phyloP scores from a whole-genome alignment of 495 filamentous ascomycete genomes.

The Cetradonia linearis region DNA sequence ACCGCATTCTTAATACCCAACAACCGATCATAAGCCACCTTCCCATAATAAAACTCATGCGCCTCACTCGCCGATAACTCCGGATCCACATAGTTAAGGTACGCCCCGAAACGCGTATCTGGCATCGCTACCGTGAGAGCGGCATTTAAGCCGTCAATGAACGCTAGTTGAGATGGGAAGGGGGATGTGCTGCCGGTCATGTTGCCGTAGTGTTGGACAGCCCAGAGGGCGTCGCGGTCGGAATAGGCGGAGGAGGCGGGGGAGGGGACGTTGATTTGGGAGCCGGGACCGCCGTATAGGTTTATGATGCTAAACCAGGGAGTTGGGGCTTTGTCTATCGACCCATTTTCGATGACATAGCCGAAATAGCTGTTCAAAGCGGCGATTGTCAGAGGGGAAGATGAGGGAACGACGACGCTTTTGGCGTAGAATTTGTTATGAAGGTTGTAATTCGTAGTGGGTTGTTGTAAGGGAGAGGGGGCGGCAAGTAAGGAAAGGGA shows the following conservation, averaged over 20 bases:
- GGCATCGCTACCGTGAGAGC: slow-evolving; percentile 30
- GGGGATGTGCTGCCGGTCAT: slow-evolving; percentile 28
- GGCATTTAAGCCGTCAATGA: slow-evolving; percentile 36
- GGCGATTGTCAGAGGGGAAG: slow-evolving; percentile 29
- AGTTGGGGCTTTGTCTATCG: slow-evolving; percentile 10
- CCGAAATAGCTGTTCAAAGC: slow-evolving; percentile 37
- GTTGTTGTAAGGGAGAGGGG: slow-evolving; percentile 25
- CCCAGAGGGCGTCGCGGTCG: slow-evolving; percentile 48
- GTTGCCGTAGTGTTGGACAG: slow-evolving; percentile 48
- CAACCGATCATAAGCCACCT: slow-evolving; percentile 36
- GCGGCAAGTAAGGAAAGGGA: slow-evolving; percentile 27
- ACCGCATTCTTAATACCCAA: slow-evolving; percentile 41
- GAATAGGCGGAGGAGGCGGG: slow-evolving; percentile 45
- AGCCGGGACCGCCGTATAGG: slow-evolving; percentile 43
- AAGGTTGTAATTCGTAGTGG: slow-evolving; percentile 26
- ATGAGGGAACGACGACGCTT: slow-evolving; percentile 31
- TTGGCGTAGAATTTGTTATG: slow-evolving; percentile 46
- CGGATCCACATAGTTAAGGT: slow-evolving; percentile 58
- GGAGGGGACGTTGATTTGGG: slow-evolving; percentile 35
- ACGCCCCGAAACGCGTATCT: slow-evolving; percentile 38
- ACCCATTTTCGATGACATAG: slow-evolving; percentile 31
- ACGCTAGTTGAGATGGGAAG: slow-evolving; percentile 33
- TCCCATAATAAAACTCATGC: slow-evolving; percentile 37
- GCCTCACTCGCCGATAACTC: slow-evolving; percentile 36
- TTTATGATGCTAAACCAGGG: slow-evolving; percentile 48